Evolutionary conservation across 2,329 filamentous ascomycete genomes (phyloP).

Genomic region (Aspergillus sp.): DNA sequence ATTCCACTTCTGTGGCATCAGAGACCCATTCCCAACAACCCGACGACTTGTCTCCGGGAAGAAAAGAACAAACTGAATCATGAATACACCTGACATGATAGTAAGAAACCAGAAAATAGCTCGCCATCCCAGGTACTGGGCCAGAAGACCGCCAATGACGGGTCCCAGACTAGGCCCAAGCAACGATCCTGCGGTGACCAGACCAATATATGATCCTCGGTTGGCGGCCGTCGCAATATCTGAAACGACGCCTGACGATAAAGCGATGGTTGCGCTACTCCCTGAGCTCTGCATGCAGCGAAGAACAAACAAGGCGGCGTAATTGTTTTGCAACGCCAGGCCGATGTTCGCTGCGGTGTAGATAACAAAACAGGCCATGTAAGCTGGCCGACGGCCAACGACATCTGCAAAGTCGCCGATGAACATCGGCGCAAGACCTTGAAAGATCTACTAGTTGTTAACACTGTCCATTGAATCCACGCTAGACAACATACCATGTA

Average conservation of each 20-base stretch:
- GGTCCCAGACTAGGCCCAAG: slow-evolving; percentile 53
- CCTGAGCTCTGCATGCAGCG: slow-evolving; percentile 43
- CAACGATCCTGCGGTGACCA: slow-evolving; percentile 58
- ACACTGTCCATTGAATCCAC: too few relatives aligned
- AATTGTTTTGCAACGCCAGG: slow-evolving; percentile 39
- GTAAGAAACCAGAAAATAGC: slow-evolving; percentile 67
- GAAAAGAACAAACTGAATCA: slow-evolving; percentile 56
- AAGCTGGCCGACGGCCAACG: slow-evolving; percentile 52
- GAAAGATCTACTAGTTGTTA: slow-evolving; percentile 42
- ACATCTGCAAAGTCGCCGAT: slow-evolving; percentile 53
- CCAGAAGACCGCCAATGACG: slow-evolving; percentile 65
- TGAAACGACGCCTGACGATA: slow-evolving; percentile 41
- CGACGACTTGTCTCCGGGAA: slow-evolving; percentile 54
- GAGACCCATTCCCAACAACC: slow-evolving; percentile 40
- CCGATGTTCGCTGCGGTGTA: slow-evolving; percentile 43
- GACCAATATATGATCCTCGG: slow-evolving; percentile 43
- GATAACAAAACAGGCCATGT: slow-evolving; percentile 53
- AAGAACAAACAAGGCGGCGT: slow-evolving; percentile 38
- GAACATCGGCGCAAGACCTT: slow-evolving; percentile 55
- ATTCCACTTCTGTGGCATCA: slow-evolving; percentile 26
- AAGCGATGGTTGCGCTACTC: slow-evolving; percentile 42
- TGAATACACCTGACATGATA: slow-evolving; percentile 51
- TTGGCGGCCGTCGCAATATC: slow-evolving; percentile 40
- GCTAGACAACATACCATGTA: slow-evolving; percentile 56
- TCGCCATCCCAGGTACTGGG: slow-evolving; percentile 64